Evolutionary conservation across 345 rosid species (phyloP).

Genomic region (Corymbia maculata): DNA sequence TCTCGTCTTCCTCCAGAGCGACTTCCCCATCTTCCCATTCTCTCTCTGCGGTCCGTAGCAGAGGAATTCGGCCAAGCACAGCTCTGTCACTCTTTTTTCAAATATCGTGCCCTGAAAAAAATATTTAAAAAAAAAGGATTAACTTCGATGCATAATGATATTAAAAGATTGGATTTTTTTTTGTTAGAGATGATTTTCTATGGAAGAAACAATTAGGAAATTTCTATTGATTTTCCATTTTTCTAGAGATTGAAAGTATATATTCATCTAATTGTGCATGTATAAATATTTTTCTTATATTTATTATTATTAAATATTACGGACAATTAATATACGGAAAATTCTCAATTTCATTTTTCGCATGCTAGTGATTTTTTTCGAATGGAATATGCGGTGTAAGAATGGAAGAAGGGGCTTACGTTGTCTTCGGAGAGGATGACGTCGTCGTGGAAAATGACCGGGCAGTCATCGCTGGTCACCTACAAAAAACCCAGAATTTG

Average conservation of each 20-base stretch:
- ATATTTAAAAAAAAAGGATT: background rate
- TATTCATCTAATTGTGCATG: background rate
- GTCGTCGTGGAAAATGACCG: constrained; percentile 90
- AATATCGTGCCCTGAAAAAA: constrained; percentile 45
- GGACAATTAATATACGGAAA: background rate
- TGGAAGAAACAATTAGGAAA: background rate
- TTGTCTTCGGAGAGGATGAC: constrained; percentile 66
- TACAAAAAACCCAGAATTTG: constrained; percentile 26
- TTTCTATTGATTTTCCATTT: background rate
- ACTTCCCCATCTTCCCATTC: constrained; percentile 32
- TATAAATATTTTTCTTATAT: no score
- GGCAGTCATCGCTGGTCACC: constrained; percentile 93
- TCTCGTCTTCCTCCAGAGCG: constrained; percentile 57
- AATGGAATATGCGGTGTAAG: background rate
- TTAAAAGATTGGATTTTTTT: background rate
- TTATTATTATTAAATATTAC: no score
- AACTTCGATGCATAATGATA: background rate
- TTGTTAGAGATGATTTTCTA: background rate
- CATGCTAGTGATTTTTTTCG: background rate
- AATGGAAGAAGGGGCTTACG: constrained; percentile 29
- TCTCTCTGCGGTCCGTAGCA: constrained; percentile 68
- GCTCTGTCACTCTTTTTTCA: constrained; percentile 79
- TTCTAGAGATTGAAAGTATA: no score
- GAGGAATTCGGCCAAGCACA: constrained; percentile 56
- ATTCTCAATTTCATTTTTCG: background rate